phyloP scores from a whole-genome alignment of 2,329 filamentous ascomycete species.

The Aspergillus udagawae region DNA sequence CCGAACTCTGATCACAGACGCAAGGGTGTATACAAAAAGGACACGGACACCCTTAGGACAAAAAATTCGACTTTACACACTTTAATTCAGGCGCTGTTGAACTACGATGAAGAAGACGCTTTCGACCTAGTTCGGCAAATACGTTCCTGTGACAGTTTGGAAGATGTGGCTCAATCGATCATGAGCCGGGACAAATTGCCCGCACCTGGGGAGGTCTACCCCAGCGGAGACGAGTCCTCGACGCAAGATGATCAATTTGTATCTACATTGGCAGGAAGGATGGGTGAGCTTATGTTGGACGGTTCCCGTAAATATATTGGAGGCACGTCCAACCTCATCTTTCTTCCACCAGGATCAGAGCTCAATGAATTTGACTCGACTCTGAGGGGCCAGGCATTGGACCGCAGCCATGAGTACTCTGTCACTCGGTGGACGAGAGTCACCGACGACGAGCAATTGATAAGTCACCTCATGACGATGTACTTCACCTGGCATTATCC shows the following conservation, averaged over 20 bases:
- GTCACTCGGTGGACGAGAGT: slow-evolving; percentile 84
- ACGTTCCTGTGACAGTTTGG: slow-evolving; percentile 73
- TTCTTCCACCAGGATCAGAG: slow-evolving; percentile 56
- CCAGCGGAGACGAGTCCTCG: slow-evolving; percentile 35
- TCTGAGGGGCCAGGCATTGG: slow-evolving; percentile 44
- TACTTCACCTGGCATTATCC: slow-evolving; percentile 98
- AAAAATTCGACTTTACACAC: slow-evolving; percentile 83
- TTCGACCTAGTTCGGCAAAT: slow-evolving; percentile 78
- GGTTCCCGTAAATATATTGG: slow-evolving; percentile 88
- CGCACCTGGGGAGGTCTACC: slow-evolving; percentile 31
- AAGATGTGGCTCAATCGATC: slow-evolving; percentile 60
- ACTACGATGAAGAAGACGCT: slow-evolving; percentile 84
- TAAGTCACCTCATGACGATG: slow-evolving; percentile 89
- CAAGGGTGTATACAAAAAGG: slow-evolving; percentile 95
- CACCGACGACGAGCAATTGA: slow-evolving; percentile 71
- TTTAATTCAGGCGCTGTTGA: slow-evolving; percentile 88
- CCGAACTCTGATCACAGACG: slow-evolving; percentile 93
- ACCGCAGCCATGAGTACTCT: slow-evolving; percentile 59
- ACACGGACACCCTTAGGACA: slow-evolving; percentile 82
- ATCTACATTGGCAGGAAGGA: slow-evolving; percentile 80
- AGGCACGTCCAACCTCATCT: slow-evolving; percentile 89
- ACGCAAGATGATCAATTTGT: slow-evolving; percentile 55
- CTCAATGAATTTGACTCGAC: slow-evolving; percentile 36
- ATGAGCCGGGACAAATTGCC: slow-evolving; percentile 50
- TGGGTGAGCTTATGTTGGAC: slow-evolving; percentile 85